Conservation (phyloP, 2,329 filamentous ascomycete genomes). For the Verticillium nonalfalfae region DNA sequence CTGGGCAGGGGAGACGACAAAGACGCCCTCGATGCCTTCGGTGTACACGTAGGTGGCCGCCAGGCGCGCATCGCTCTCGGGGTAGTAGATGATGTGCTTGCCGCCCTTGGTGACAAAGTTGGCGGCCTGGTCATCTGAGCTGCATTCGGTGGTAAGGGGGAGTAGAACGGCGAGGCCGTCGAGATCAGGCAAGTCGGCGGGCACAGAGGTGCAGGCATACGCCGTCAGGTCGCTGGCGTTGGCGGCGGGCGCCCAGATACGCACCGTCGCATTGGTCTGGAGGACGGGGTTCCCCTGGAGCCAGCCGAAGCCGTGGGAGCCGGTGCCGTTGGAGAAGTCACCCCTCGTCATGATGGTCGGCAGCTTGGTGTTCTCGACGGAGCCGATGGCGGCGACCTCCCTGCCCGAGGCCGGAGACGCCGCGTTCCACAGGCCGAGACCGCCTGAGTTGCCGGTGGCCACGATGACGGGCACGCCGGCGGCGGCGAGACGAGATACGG, state of each 20-base stretch:
- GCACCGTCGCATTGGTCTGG: conserved; percentile 4
- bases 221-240: background rate
- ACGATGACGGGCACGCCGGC: conserved; percentile 19
- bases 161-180: conserved; percentile 29
- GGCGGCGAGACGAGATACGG: conserved; percentile 19
- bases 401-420: conserved; percentile 16
- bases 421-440: conserved; percentile 14
- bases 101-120: conserved; percentile 34
- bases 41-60: background rate
- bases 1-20: conserved; percentile 11
- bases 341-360: background rate
- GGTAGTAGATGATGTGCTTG: conserved; percentile 34
- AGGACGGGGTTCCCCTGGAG: conserved; percentile 2
- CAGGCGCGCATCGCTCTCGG: background rate
- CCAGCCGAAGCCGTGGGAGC: conserved; percentile 8
- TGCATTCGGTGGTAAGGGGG: conserved; percentile 18
- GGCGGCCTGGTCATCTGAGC: conserved; percentile 24
- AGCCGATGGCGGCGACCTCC: conserved; percentile 16
- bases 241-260: conserved; percentile 1
- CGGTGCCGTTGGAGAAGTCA: conserved; percentile 2
- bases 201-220: conserved; percentile 4
- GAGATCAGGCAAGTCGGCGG: conserved; percentile 23
- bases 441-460: conserved; percentile 19
- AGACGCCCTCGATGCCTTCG: conserved; percentile 9
- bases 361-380: conserved; percentile 14